These are phyloP conservation scores for Podaxis pistillaris DNA, from an alignment of 768 basidiomycete species.

Conservation along the genomic window DNA sequence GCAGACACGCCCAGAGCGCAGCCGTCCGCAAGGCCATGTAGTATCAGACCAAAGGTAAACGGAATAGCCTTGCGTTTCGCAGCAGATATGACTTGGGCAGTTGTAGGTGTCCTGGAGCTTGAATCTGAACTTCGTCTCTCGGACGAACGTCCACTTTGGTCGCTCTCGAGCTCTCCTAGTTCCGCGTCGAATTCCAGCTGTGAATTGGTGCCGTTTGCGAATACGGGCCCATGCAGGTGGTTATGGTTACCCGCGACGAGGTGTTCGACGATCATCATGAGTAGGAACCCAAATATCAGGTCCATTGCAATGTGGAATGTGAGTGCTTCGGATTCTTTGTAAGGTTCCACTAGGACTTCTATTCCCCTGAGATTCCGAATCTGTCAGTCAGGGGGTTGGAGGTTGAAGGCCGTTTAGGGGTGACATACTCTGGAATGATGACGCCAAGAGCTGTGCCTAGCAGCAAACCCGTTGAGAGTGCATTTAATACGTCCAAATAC, in stretches of 20 bases:
- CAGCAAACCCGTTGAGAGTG: slow-evolving; percentile 68
- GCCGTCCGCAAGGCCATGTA: slow-evolving; percentile 91
- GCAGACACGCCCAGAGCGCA: slow-evolving; percentile 85
- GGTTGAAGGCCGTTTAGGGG: neutral
- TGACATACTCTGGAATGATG: slow-evolving; percentile 88
- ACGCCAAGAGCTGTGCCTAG: slow-evolving; percentile 89
- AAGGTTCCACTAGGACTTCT: slow-evolving; percentile 50
- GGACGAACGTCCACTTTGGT: slow-evolving; percentile 29
- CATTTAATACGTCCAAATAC: slow-evolving; percentile 32
- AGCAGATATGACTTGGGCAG: slow-evolving; percentile 18
- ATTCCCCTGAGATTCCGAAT: slow-evolving; percentile 54
- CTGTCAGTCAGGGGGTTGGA: neutral
- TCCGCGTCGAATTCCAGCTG: slow-evolving; percentile 61
- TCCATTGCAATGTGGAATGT: slow-evolving; percentile 59
- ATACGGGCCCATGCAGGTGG: slow-evolving; percentile 12
- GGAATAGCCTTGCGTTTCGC: slow-evolving; percentile 52
- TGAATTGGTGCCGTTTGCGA: slow-evolving; percentile 16
- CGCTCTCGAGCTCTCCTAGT: slow-evolving; percentile 54
- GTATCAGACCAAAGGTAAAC: slow-evolving; percentile 80
- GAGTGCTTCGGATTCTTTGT: slow-evolving; percentile 36
- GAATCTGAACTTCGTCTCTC: slow-evolving; percentile 9
- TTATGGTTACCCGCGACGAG: slow-evolving; percentile 48
- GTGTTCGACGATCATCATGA: slow-evolving; percentile 73
- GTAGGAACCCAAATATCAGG: slow-evolving; percentile 57
- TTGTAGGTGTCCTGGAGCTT: slow-evolving; percentile 8